phyloP scores from a whole-genome alignment of 208 protist genomes.

The Polymyxa betae region DNA sequence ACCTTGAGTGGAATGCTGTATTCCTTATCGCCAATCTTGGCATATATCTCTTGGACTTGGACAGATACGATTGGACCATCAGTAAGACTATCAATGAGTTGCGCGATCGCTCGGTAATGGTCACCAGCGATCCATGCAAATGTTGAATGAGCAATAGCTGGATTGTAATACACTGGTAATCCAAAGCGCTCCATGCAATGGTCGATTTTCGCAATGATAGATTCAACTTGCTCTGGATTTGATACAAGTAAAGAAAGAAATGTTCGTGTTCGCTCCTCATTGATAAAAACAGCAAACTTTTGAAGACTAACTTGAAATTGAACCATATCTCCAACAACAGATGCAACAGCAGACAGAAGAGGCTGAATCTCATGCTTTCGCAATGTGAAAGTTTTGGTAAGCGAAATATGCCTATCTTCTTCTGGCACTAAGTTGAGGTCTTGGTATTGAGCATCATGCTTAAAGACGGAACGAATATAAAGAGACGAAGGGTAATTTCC shows the following conservation, averaged over 20 bases:
- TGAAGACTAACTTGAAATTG: background rate
- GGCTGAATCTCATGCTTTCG: conserved; percentile 8
- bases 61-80: background rate
- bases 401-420: conserved; percentile 5
- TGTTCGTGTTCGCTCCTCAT: conserved; percentile 14
- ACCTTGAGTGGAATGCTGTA: background rate
- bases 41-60: background rate
- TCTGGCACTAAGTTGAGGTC: background rate
- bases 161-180: conserved; percentile 1
- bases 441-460: too few species aligned
- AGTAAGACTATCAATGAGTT: background rate
- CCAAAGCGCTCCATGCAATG: background rate
- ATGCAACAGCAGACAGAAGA: background rate
- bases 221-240: background rate
- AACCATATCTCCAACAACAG: background rate
- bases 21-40: conserved; percentile 33
- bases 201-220: background rate
- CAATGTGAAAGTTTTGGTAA: conserved; percentile 7
- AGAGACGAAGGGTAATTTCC: background rate
- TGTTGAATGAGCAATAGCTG: background rate
- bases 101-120: background rate
- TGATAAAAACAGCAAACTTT: background rate
- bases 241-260: background rate
- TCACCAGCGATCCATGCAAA: background rate
- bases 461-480: background rate